These are phyloP conservation scores for Colletotrichum sp. DNA, from an alignment of 2,329 filamentous ascomycete species.

Conservation along the genomic window DNA sequence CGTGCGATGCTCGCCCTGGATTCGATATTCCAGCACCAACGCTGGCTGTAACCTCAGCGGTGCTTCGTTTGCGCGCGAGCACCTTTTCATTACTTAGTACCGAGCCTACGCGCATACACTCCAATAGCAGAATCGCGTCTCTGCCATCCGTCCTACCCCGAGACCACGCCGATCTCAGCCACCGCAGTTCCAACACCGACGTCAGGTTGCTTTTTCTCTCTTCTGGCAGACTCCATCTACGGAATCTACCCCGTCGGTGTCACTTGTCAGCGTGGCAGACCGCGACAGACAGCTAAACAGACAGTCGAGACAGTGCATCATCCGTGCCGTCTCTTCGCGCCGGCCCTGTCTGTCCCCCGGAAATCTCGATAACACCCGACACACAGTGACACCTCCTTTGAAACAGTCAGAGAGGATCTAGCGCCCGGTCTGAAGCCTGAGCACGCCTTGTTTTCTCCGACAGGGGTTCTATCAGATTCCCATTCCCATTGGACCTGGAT, in stretches of 20 bases:
- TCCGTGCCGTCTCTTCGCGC: conserved; percentile 15
- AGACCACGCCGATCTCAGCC: neutral
- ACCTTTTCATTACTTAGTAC: neutral
- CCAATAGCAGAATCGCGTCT: neutral
- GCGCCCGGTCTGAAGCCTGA: neutral
- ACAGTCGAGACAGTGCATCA: conserved; percentile 9
- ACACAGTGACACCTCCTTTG: conserved; percentile 18
- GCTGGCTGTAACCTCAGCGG: neutral
- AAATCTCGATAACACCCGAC: conserved; percentile 12
- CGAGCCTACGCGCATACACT: neutral
- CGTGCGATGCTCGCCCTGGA: neutral
- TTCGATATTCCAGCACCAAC: neutral
- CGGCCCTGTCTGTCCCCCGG: conserved; percentile 1
- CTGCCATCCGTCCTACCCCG: neutral
- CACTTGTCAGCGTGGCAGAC: neutral
- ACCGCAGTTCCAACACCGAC: neutral
- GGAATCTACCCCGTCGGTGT: neutral
- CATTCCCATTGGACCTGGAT: neutral
- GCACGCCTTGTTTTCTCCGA: conserved; percentile 9
- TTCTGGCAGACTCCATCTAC: neutral
- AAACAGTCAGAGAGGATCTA: conserved; percentile 18
- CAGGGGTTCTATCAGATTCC: conserved; percentile 7
- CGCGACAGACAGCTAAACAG: neutral
- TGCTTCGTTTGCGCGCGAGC: neutral
- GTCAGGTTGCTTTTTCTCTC: neutral